These are phyloP conservation scores for Phytophthora hybrid DNA, from an alignment of 352 stramenopile species.

Conservation along the genomic window DNA sequence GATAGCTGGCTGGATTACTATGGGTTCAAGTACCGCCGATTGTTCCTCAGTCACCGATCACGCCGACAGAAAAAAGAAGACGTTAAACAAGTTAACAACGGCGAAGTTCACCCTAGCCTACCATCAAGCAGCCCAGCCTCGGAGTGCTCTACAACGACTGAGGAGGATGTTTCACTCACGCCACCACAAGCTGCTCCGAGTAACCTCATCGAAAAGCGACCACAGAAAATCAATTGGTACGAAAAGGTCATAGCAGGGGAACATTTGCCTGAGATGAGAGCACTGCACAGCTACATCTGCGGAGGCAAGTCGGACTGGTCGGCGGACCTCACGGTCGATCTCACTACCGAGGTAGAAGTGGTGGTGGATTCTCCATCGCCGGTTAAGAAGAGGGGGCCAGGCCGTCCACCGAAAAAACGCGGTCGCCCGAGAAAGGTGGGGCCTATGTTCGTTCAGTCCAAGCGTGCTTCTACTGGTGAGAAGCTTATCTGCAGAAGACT, in stretches of 20 bases:
- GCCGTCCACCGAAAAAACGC: constrained; percentile 33
- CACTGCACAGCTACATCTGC: constrained; percentile 70
- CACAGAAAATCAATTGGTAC: constrained; percentile 59
- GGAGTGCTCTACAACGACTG: constrained; percentile 59
- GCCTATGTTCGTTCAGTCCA: constrained; percentile 10
- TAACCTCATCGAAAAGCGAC: constrained; percentile 19
- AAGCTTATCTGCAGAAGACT: constrained; percentile 53
- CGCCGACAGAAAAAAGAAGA: constrained; percentile 11
- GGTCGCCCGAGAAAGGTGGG: constrained; percentile 27
- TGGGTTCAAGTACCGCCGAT: constrained; percentile 65
- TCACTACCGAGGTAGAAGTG: background rate
- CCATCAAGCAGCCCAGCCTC: constrained; percentile 59
- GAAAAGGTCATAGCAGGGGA: constrained; percentile 50
- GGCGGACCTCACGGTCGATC: constrained; percentile 38
- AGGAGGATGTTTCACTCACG: constrained; percentile 49
- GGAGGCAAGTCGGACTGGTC: constrained; percentile 71
- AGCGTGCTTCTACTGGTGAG: constrained; percentile 15
- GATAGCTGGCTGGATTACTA: constrained; percentile 70
- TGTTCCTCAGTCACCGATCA: constrained; percentile 68
- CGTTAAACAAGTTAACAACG: constrained; percentile 6
- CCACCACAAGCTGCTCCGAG: constrained; percentile 19
- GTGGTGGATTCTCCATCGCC: background rate
- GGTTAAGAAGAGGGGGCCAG: constrained; percentile 29
- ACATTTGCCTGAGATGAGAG: constrained; percentile 62
- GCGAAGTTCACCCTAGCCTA: constrained; percentile 7